A percentile compares a stretch with the other conserved stretches of the same genome.
Conservation (phyloP, 148 eudicot genomes). For the Cornus suecica region DNA sequence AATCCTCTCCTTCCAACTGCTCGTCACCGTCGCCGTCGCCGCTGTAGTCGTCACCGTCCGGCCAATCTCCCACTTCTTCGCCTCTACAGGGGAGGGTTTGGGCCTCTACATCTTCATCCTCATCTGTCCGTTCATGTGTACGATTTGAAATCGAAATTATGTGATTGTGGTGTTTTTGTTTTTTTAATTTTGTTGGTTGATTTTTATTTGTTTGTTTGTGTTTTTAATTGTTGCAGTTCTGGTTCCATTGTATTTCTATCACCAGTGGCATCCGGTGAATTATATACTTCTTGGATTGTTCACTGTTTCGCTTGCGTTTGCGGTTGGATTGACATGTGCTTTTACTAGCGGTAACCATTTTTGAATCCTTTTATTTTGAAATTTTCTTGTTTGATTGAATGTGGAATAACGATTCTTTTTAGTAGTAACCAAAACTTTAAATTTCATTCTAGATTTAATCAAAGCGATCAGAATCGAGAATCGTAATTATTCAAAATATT, state of each 20-base stretch:
- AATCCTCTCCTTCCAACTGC: conserved; percentile 48
- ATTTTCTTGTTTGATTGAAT: neutral
- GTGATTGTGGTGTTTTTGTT: neutral
- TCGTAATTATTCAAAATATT: too few species aligned
- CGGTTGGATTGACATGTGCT: conserved; percentile 63
- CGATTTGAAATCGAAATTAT: neutral
- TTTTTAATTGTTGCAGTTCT: conserved; percentile 42
- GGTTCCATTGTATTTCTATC: conserved; percentile 58
- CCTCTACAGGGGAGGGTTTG: conserved; percentile 39
- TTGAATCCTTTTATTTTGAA: neutral
- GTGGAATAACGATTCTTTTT: too few species aligned
- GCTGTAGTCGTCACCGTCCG: conserved; percentile 47
- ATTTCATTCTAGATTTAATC: too few species aligned
- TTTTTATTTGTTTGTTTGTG: neutral
- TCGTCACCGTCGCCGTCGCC: conserved; percentile 51
- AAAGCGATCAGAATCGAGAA: too few species aligned
- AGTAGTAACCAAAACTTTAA: too few species aligned
- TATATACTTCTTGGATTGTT: conserved; percentile 60
- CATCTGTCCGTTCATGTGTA: conserved; percentile 56
- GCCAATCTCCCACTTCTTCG: conserved; percentile 43
- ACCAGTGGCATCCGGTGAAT: conserved; percentile 60
- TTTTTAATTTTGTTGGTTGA: neutral
- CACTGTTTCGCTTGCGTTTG: conserved; percentile 47
- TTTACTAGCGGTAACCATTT: conserved; percentile 45
- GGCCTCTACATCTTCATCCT: conserved; percentile 47